These are phyloP conservation scores for Botrytis medusae DNA, from an alignment of 2,329 filamentous ascomycete species.

Conservation along the genomic window DNA sequence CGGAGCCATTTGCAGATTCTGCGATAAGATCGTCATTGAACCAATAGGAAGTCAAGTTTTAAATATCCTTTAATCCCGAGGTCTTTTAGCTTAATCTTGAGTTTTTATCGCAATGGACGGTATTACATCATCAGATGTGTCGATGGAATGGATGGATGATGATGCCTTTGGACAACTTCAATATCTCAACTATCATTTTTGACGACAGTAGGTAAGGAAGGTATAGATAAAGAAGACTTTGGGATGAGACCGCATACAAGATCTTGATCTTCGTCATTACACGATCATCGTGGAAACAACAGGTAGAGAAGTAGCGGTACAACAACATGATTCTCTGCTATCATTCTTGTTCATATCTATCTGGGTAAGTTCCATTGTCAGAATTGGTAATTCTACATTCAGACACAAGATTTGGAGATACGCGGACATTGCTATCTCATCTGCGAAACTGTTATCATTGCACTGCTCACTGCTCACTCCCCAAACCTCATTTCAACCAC, in stretches of 20 bases:
- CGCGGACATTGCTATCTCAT: not conserved
- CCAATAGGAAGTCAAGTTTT: not conserved
- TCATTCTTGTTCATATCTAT: not conserved
- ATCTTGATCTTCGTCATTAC: not conserved
- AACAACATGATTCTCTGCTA: not conserved
- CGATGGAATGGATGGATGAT: not conserved
- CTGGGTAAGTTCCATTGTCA: not conserved
- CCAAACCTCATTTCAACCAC: too few species aligned
- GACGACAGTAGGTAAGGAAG: not conserved
- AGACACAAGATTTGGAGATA: not conserved
- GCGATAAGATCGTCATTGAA: not conserved
- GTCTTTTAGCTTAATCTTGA: not conserved
- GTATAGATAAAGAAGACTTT: not conserved
- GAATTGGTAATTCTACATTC: not conserved
- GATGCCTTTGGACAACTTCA: not conserved
- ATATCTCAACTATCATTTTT: not conserved
- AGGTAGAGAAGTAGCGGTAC: too few species aligned
- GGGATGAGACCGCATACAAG: not conserved
- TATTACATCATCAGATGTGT: not conserved
- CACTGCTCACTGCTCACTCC: too few species aligned
- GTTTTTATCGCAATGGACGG: not conserved
- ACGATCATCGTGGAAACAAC: not conserved
- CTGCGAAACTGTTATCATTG: not conserved
- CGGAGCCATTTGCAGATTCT: slow-evolving; percentile 8
- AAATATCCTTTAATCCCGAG: not conserved